phyloP scores from a whole-genome alignment of 2,329 filamentous ascomycete genomes.

The Thermothelomyces thermophilus region DNA sequence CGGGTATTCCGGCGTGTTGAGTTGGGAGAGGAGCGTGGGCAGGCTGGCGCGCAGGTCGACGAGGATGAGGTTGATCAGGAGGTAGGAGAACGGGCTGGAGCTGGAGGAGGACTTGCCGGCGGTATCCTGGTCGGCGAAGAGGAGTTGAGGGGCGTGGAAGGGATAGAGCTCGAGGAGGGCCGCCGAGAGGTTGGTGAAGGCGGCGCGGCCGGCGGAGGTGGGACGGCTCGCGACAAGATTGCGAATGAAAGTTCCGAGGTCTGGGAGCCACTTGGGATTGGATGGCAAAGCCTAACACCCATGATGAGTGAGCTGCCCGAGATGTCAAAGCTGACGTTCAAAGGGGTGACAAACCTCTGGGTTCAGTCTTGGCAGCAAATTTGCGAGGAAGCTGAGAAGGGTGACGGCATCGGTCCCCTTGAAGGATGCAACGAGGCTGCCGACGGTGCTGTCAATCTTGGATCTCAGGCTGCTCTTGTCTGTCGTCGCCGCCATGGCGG shows the following conservation, averaged over 20 bases:
- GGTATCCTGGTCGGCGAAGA: slow-evolving; percentile 43
- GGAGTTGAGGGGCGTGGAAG: slow-evolving; percentile 35
- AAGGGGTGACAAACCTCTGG: slow-evolving; percentile 37
- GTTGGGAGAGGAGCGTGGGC: slow-evolving; percentile 51
- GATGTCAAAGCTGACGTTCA: not conserved
- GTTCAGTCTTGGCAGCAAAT: slow-evolving; percentile 44
- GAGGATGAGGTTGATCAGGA: slow-evolving; percentile 58
- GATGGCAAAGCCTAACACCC: slow-evolving; percentile 38
- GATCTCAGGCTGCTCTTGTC: slow-evolving; percentile 29
- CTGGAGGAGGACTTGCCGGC: slow-evolving; percentile 18
- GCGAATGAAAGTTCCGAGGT: slow-evolving; percentile 42
- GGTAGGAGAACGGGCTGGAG: slow-evolving; percentile 52
- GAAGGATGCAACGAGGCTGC: slow-evolving; percentile 46
- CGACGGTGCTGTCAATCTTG: slow-evolving; percentile 44
- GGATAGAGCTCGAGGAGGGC: slow-evolving; percentile 52
- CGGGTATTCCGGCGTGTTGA: slow-evolving; percentile 50
- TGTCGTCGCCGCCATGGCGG: slow-evolving; percentile 30
- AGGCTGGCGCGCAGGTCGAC: slow-evolving; percentile 59
- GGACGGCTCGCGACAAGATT: slow-evolving; percentile 50
- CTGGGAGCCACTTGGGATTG: slow-evolving; percentile 48
- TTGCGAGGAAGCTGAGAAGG: slow-evolving; percentile 50
- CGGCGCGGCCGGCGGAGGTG: slow-evolving; percentile 47
- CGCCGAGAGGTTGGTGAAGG: slow-evolving; percentile 54
- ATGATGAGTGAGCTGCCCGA: not conserved
- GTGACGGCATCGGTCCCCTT: slow-evolving; percentile 54